These are phyloP conservation scores for Acer campestre DNA, from an alignment of 345 rosid genomes.

Conservation along the genomic window DNA sequence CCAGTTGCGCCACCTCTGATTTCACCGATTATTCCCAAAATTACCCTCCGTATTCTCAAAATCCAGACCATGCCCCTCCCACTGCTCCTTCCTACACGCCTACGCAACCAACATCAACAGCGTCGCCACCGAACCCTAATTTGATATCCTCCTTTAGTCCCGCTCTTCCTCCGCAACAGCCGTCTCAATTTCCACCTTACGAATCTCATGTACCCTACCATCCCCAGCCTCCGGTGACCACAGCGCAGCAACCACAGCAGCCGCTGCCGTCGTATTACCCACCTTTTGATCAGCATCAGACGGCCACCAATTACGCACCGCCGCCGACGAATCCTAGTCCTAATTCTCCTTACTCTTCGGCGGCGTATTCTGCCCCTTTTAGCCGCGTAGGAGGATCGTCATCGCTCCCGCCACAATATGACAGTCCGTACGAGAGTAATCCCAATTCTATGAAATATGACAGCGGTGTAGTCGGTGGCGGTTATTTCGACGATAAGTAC, in stretches of 20 bases:
- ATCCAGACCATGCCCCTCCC: conserved; percentile 62
- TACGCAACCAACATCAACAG: conserved; percentile 31
- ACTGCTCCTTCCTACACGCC: conserved; percentile 69
- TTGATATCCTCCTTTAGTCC: conserved; percentile 40
- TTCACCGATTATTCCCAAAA: conserved; percentile 51
- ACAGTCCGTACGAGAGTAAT: conserved; percentile 41
- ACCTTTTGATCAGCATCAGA: conserved; percentile 67
- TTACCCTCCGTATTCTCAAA: conserved; percentile 56
- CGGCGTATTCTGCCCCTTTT: conserved; percentile 46
- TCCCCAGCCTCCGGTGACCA: conserved; percentile 29
- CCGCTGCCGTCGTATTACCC: conserved; percentile 45
- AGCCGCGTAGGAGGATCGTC: conserved; percentile 36
- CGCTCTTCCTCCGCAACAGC: conserved; percentile 31
- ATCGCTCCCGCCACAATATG: conserved; percentile 46
- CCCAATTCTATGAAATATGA: conserved; percentile 58
- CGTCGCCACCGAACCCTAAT: conserved; percentile 34
- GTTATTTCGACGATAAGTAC: conserved; percentile 48
- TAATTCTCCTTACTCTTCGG: conserved; percentile 41
- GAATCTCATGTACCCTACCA: conserved; percentile 69
- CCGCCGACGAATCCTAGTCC: conserved; percentile 35
- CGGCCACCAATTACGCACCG: conserved; percentile 44
- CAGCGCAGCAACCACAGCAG: conserved; percentile 23
- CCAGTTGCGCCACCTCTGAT: conserved; percentile 56
- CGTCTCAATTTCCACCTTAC: conserved; percentile 58
- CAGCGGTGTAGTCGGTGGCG: conserved; percentile 26